Base-by-base conservation (phyloP, 352 stramenopile genomes). In the Pythium guiyangense region DNA sequence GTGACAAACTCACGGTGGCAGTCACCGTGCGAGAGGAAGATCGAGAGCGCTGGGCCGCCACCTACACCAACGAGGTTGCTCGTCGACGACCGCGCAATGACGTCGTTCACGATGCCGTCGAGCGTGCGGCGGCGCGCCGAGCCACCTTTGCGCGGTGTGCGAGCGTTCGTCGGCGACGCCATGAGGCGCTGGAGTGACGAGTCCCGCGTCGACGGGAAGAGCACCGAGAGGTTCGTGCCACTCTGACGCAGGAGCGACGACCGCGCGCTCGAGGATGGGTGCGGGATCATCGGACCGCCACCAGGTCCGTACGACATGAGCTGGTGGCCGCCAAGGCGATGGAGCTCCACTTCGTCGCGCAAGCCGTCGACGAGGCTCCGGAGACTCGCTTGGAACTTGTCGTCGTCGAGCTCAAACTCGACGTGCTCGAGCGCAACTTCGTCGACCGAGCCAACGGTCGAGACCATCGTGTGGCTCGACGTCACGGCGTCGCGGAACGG, bases 11-110 rank as follows among this genome's bases (percentile, higher is more conserved):
- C 70, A 2, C 63, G 67, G 60, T 92, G 84, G 46, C 73, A 87
- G 52, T 92, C 81, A 6, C 84, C 84, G 35, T 94, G 84, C 15
- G 77, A 87, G 11, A 94, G 64, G 55, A 93, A 90, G 18, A 93
- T 77, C 11, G 74, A 90, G 25, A 80, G 71, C 17, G 62, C 52
- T 25, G 64, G 17, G 1, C 45, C 46, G 17, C 60, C 45, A 1
- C 52, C 34, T 15, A 42, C 51, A 18, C 42, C 31, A 17, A 29
- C 22, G 43, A 52, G 59, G 11, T 35, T 46, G 15, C 27, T 57
- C n/a, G 31, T 26, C 27, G 43, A 37, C 26, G 45, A 45, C 20
- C 70, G 71, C 6, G 70, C 65, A 14, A 88, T 71, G 39, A 85
- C 66, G 54, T 79, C 79, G 25, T 74, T 70, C 5, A 90, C 77